Base-by-base conservation (phyloP, 169 alveolate genomes). In the Toxoplasma gondii region DNA sequence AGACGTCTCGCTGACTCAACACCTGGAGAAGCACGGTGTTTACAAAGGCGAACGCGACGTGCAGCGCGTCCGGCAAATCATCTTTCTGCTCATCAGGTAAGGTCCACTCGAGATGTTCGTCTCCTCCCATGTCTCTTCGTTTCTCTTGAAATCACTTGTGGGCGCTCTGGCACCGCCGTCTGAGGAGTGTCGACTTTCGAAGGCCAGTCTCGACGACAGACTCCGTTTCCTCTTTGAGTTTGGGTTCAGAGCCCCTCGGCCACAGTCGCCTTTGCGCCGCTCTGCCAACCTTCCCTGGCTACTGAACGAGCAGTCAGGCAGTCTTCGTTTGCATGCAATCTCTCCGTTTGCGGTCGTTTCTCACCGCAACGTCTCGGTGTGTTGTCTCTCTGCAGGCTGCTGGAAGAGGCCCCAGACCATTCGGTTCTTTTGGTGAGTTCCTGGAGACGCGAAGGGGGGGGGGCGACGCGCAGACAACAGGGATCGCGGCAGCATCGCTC, bases 11-110 rank as follows among this genome's bases (percentile, higher is more conserved):
- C 90, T 82, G 17, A 67, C 90, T 29, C 38, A 38, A 67, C 90
- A 82, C 90, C 39, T 82, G 90, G 90, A 82, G 90, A 82, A 82
- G 90, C 54, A 82, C 36, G 90, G 90, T 41, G 90, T 43, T 16
- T 82, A 43, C 90, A 43, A 82, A 49, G 64, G 90, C 2, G 67
- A 38, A 10, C 69, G 64, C 10, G 90, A 82, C 34, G 34, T 82
- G 41, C 69, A 82, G 90, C 69, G 64, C n/a, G 90, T 36, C 12
- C 53, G 67, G 67, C 54, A 82, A 22, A 82, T 82, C 22, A 41
- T 41, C 39, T 82, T 82, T 17, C 67, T 43, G 27, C 90, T 82
- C 29, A 44, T 41, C 41, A 24, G 67, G 90, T 82, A 44, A 5
- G 64, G 4, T 0, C 58, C 58, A 7, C 58, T 4, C 58, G 58